Evolutionary conservation across 345 rosid species (phyloP).

Genomic region (Salix purpurea): DNA sequence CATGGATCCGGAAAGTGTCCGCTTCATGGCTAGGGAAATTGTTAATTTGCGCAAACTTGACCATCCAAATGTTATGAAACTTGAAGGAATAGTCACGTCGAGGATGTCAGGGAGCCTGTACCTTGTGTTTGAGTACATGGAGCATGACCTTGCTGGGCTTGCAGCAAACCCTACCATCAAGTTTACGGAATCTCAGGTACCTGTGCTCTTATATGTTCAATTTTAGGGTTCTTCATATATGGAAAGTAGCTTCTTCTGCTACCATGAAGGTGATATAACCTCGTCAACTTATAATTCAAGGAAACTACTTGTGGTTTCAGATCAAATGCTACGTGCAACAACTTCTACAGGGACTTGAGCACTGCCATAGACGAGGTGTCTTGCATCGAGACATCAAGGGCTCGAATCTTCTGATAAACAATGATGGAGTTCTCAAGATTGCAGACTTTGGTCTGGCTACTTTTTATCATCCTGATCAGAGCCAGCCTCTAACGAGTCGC

Average conservation of each 20-base stretch:
- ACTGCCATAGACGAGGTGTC: constrained; percentile 78
- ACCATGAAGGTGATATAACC: not conserved
- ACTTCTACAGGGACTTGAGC: constrained; percentile 69
- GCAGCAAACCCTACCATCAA: constrained; percentile 67
- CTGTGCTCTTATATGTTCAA: not conserved
- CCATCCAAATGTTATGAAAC: constrained; percentile 88
- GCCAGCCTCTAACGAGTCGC: constrained; percentile 72
- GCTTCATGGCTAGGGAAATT: constrained; percentile 96
- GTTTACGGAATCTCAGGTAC: constrained; percentile 80
- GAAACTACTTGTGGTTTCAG: constrained; percentile 29
- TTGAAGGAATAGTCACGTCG: constrained; percentile 74
- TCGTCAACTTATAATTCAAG: not conserved
- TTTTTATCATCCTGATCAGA: constrained; percentile 46
- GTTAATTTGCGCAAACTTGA: constrained; percentile 66
- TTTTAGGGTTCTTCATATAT: not conserved
- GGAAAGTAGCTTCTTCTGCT: not conserved
- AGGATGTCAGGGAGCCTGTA: constrained; percentile 70
- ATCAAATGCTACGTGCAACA: constrained; percentile 81
- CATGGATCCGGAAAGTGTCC: constrained; percentile 89
- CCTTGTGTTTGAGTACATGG: constrained; percentile 93
- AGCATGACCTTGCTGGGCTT: constrained; percentile 86
- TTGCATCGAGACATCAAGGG: constrained; percentile 94
- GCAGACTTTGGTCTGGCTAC: constrained; percentile 89
- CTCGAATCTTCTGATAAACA: constrained; percentile 67
- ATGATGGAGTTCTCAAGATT: constrained; percentile 78